Evolutionary conservation across 352 stramenopile genomes (phyloP).

Genomic region (Pythium biforme): DNA sequence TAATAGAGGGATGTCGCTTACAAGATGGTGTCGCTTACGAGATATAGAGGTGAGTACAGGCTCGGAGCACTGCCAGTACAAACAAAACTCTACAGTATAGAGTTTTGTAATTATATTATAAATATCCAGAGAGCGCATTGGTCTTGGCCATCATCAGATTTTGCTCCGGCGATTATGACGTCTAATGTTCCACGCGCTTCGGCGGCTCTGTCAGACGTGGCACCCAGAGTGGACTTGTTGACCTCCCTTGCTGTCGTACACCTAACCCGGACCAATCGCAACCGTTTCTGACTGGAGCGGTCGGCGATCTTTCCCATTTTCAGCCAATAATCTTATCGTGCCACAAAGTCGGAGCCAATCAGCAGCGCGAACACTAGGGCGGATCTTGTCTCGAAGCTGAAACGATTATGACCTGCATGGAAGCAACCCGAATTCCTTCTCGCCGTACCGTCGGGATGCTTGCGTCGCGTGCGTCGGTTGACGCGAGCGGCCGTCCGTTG

Average conservation of each 20-base stretch:
- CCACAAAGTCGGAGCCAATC: slow-evolving; percentile 8
- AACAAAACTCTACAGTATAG: no score
- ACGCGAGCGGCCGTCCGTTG: not conserved
- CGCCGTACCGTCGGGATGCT: not conserved
- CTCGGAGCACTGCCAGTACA: no score
- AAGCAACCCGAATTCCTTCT: not conserved
- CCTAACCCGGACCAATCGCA: not conserved
- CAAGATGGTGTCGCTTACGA: no score
- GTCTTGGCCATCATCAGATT: no score
- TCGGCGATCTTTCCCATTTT: not conserved
- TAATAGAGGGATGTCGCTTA: no score
- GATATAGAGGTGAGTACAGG: no score
- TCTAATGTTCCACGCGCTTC: not conserved
- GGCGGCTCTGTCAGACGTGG: not conserved
- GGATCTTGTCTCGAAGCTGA: not conserved
- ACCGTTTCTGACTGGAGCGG: not conserved
- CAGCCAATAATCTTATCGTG: not conserved
- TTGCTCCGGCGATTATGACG: not conserved
- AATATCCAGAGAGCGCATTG: no score
- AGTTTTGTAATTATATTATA: no score
- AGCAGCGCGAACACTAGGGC: slow-evolving; percentile 1
- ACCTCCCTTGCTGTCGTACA: not conserved
- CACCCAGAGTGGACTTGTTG: not conserved
- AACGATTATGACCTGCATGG: slow-evolving; percentile 2
- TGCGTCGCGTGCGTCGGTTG: not conserved